Base-by-base conservation (phyloP, 768 basidiomycete genomes). In the Xerocomellus amylosporus region DNA sequence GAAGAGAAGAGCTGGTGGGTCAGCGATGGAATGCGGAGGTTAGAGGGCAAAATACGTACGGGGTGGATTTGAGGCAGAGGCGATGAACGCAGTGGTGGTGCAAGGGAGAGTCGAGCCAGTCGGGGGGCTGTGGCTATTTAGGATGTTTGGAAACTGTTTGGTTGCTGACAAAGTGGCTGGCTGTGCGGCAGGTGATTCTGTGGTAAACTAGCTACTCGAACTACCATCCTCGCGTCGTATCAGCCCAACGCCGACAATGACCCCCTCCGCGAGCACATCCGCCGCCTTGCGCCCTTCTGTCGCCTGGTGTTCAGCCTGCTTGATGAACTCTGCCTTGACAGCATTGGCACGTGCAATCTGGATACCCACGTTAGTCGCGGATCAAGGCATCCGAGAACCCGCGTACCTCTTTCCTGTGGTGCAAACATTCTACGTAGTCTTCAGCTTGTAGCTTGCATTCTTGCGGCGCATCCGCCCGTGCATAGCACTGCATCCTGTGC, bases 401-500 rank as follows among this genome's bases (percentile, higher is more conserved):
- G 30, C 83, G 65, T 59, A 93, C 95, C 84, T 93, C 92, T 73
- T 94, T 88, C 26, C 82, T 84, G 66, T 87, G 84, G 69, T 96
- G 93, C 53, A 98, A 73, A 71, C 95, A 97, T 69, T 95, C 93
- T 51, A 95, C 67, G 73, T 98, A 98, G 71, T 96, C 94, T 58
- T 88, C 88, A 47, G 82, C 82, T 56, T 83, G 85, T 15, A 79
- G 72, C 15, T 77, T 76, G 71, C 95, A 98, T 64, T 88, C 77
- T 46, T 72, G 71, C 0, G 94, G 93, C 43, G 75, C 75, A 63
- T 93, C 89, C 37, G 93, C 82, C 54, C 81, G 77, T 6, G 88
- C 86, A 68, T 95, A 97, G 73, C 94, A 98, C 90, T 95, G 56
- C 22, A 55, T 10, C 44, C 8, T 17, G 17, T 10, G 46, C 5